Evolutionary conservation across 768 basidiomycete species (phyloP), one percentile per base, ranked within the genome.

Genomic region (Harrya chromipes): DNA sequence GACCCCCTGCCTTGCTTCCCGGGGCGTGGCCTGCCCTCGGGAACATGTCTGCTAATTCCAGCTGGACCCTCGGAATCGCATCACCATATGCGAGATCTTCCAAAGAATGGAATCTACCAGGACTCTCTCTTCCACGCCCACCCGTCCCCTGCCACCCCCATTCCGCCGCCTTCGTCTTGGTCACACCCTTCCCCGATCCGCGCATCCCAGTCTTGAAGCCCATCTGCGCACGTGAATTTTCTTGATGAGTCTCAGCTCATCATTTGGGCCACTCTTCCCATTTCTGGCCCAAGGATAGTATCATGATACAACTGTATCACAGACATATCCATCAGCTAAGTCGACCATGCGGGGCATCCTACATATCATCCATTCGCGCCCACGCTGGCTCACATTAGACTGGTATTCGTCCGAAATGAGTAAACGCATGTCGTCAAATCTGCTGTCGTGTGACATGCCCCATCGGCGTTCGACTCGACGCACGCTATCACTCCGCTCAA

Each of bases 281-380:
- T 65, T 54, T 69, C 58, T 9, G 73, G 69, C 29, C 29, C 29
- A 10, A 10, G 29, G 29, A 11, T 12, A 29, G 9, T 10, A 29
- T 79, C 70, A 55, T 76, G 72, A 62, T 77, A 76, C 34, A 82
- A 66, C 80, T 82, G 48, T 48, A 44, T 57, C 53, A 44, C 34
- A 39, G 40, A 46, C 47, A 72, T 52, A 46, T 43, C 14, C 49
- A 67, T 60, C 38, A 53, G 37, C 43, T 31, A 14, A 24, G 26
- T 20, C 11, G 13, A 35, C 33, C 47, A 49, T 34, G 34, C 14
- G 13, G 14, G 16, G 24, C 39, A 37, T 60, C 59, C 74, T 69
- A 35, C 72, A 35, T 60, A 80, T 81, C 72, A 79, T 74, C 69
- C 84, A 84, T 69, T 84, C 84, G 56, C 17, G 83, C 81, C 52